Base-by-base conservation (phyloP, 2,329 filamentous ascomycete genomes). In the Massarina eburnea region DNA sequence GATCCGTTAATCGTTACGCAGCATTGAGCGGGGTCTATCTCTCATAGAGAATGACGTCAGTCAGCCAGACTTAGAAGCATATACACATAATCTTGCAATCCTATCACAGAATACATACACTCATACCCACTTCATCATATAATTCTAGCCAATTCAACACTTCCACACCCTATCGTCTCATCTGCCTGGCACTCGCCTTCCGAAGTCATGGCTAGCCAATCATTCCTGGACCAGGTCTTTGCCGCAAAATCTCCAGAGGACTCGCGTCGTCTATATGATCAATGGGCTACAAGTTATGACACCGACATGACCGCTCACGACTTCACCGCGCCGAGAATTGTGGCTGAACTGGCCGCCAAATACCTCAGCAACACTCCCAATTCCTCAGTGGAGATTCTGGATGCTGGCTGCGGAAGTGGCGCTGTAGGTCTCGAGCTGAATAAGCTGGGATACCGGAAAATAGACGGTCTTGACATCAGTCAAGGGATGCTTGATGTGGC, bases 371-470 rank as follows among this genome's bases (percentile, higher is more conserved):
- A 45, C 29, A 14, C 44, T 8, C 39, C 54, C 6, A 33, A 58
- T 8, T 47, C 61, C 17, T 53, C 61, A 15, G 58, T 62, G 6
- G 43, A 52, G 2, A 74, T 81, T 44, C 71, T 80, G 0, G 79
- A 82, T 47, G 78, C 78, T 18, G 79, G 79, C n/a, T 81, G 79
- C 46, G 79, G 79, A 3, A 81, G 78, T 0, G 79, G 79, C 0
- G 72, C 80, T 8, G 78, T 80, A 9, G 79, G 77, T 3, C 59
- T 72, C 17, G 73, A 73, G 20, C 72, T 82, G 3, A 68, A 72
- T 18, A 62, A 71, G 29, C 58, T 69, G 24, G 73, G 75, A 2
- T 73, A 72, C 3, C 68, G 68, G 29, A 64, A 68, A n/a, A 72
- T 82, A 33, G 76, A 80, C 40, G 80, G 80, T 20, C 59, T 80